Evolutionary conservation across 306 rosid species (phyloP).

Genomic region (Quercus parvula): DNA sequence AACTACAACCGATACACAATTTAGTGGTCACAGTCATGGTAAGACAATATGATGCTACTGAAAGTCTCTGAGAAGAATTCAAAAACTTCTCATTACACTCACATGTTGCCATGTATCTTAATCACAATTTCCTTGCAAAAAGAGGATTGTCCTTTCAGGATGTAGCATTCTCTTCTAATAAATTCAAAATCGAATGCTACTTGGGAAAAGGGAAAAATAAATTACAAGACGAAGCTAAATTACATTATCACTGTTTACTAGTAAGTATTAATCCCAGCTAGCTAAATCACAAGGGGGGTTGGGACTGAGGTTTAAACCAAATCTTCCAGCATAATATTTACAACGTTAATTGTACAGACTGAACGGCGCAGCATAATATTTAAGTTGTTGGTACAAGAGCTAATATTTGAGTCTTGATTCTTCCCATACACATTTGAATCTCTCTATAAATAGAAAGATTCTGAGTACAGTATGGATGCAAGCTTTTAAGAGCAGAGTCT

Average conservation of each 20-base stretch:
- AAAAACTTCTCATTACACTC: not conserved
- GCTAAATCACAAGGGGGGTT: not conserved
- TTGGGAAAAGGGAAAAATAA: not conserved
- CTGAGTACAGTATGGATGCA: constrained; percentile 67
- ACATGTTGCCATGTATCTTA: not conserved
- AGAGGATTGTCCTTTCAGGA: not conserved
- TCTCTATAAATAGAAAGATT: constrained; percentile 83
- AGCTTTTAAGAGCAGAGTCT: constrained; percentile 71
- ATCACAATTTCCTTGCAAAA: not conserved
- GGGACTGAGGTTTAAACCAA: not conserved
- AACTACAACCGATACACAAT: too few relatives aligned
- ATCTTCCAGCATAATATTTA: constrained; percentile 27
- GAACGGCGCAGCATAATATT: constrained; percentile 11
- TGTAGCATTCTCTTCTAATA: not conserved
- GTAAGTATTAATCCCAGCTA: not conserved
- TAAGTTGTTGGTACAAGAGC: constrained; percentile 78
- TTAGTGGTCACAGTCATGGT: too few relatives aligned
- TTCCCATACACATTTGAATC: constrained; percentile 91
- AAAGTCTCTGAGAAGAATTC: not conserved
- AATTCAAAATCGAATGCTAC: not conserved
- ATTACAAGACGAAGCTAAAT: constrained; percentile 10
- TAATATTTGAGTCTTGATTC: constrained; percentile 86
- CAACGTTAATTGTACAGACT: constrained; percentile 12
- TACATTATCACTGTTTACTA: constrained; percentile 13
- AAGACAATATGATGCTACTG: not conserved